Evolutionary conservation across 2,329 filamentous ascomycete genomes (phyloP), one percentile per base, ranked within the genome.

Genomic region (Penicillium frequentans): DNA sequence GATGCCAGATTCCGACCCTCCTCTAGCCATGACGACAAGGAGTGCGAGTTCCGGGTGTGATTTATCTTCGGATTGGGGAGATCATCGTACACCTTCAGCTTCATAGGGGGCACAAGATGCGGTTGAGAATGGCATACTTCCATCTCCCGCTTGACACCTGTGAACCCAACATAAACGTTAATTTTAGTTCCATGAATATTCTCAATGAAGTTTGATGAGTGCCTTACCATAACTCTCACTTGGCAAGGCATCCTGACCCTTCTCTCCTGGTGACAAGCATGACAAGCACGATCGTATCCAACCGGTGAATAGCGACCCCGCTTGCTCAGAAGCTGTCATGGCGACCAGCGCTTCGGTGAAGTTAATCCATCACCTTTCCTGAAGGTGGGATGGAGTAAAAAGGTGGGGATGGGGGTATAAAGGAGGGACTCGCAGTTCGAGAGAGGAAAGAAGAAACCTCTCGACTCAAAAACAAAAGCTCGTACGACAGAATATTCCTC

Each of bases 91-190:
- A 77, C 68, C 42, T 69, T 69, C 59, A 79, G 67, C 63, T 75
- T 77, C 76, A 79, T 80, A 7, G 78, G 77, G 26, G 77, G 73
- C 46, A 79, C 72, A 43, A 78, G 73, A 63, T 75, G 73, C 58
- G 79, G 79, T 63, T 81, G 78, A 53, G 74, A 71, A 55, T 76
- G 72, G 65, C 73, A 77, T 67, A 80, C 68, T 64, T 71, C 66
- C 75, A 79, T 77, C 56, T 77, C 73, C 63, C 75, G 71, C 55
- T 79, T 70, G 42, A 75, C 61, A 43, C 70, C 76, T 78, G 51
- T n/a, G 53, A 27, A 50, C 29, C 10, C 13, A 19, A 50, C 7
- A 47, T 19, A 42, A 9, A n/a, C 42, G 13, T 23, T 50, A n/a
- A 42, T 23, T 29, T 5, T 10, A 21, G 16, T n/a, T 16, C 23